Evolutionary conservation across 495 filamentous ascomycete species (phyloP).

Genomic region (Pyrenula aspistea): DNA sequence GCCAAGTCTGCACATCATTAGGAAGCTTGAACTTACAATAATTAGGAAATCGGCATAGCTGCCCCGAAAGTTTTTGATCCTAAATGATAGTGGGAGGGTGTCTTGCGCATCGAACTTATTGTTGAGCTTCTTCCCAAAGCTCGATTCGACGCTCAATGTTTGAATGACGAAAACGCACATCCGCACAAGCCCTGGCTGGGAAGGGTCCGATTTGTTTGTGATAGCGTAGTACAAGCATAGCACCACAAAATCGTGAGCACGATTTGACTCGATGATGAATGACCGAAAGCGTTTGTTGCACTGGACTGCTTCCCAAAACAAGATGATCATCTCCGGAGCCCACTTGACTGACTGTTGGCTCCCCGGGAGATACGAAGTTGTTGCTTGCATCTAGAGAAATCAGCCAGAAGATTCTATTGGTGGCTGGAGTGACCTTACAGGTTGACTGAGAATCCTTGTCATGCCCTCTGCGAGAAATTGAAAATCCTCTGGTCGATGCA

Average conservation of each 20-base stretch:
- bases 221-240: slow-evolving; percentile 86
- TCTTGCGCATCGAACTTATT: slow-evolving; percentile 83
- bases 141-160: slow-evolving; percentile 85
- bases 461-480: slow-evolving; percentile 96
- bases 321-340: slow-evolving; percentile 91
- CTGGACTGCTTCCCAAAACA: slow-evolving; percentile 96
- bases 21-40: slow-evolving; percentile 47
- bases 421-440: slow-evolving; percentile 29
- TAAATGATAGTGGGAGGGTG: slow-evolving; percentile 66
- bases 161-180: slow-evolving; percentile 97
- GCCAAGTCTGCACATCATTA: background rate
- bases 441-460: slow-evolving; percentile 85
- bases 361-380: slow-evolving; percentile 78
- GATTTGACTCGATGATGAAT: slow-evolving; percentile 92
- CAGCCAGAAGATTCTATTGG: slow-evolving; percentile 1
- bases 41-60: slow-evolving; percentile 92
- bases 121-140: slow-evolving; percentile 84
- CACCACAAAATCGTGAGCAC: slow-evolving; percentile 86
- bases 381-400: slow-evolving; percentile 57
- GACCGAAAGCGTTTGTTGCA: slow-evolving; percentile 97
- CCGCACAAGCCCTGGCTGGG: slow-evolving; percentile 82
- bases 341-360: slow-evolving; percentile 72
- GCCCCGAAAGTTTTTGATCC: slow-evolving; percentile 73
- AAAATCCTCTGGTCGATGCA: slow-evolving; percentile 93
- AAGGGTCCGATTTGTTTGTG: slow-evolving; percentile 70